Evolutionary conservation across 306 rosid genomes (phyloP).

Genomic region (Medicago arabica): DNA sequence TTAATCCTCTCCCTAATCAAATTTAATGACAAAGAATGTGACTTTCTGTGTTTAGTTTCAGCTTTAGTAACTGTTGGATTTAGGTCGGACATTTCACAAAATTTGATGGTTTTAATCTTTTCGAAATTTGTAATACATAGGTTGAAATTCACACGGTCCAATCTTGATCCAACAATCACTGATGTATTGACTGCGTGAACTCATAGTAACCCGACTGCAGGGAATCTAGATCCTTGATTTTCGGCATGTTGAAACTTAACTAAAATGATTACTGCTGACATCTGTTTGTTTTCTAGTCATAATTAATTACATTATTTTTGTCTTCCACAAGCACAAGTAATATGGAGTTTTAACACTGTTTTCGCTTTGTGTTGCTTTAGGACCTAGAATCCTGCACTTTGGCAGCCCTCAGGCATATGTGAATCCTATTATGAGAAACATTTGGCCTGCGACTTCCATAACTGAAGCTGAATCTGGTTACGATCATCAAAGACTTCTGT

Average conservation of each 20-base stretch:
- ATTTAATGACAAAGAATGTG: not conserved
- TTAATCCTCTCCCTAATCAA: not conserved
- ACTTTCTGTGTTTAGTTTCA: no score
- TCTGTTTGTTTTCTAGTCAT: not conserved
- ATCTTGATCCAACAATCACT: not conserved
- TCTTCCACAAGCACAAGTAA: conserved; percentile 21
- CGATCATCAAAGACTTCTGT: conserved; percentile 44
- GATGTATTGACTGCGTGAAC: not conserved
- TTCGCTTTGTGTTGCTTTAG: conserved; percentile 47
- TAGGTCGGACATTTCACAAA: not conserved
- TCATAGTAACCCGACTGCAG: not conserved
- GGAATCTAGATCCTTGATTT: no score
- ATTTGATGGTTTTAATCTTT: no score
- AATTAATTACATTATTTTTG: not conserved
- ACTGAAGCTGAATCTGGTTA: conserved; percentile 54
- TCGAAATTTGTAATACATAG: no score
- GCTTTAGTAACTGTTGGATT: no score
- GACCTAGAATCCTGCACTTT: conserved; percentile 84
- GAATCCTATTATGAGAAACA: conserved; percentile 48
- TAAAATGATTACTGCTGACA: not conserved
- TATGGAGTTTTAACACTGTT: conserved; percentile 25
- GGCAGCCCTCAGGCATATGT: conserved; percentile 65
- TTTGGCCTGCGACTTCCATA: conserved; percentile 62
- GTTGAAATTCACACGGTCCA: not conserved
- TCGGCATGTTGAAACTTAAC: not conserved